Conservation (phyloP, 192 early-diverging fungal species). For the Oehlia diaphana region DNA sequence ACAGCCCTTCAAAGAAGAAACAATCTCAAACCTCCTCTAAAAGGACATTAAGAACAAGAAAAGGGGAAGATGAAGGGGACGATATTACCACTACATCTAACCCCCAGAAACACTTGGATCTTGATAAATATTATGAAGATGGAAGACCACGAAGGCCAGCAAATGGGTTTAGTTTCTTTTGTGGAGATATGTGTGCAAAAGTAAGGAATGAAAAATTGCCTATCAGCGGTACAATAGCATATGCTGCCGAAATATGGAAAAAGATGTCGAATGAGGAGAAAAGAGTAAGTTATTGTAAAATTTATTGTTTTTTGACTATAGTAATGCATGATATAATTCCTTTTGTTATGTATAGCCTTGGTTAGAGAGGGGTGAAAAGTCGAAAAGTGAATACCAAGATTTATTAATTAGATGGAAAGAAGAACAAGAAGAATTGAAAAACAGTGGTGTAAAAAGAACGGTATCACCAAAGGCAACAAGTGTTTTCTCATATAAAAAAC, state of each 20-base stretch:
- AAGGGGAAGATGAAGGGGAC: background rate
- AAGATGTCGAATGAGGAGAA: background rate
- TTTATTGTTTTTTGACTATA: background rate
- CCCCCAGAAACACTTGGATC: background rate
- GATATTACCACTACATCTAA: background rate
- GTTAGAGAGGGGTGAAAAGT: background rate
- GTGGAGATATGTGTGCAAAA: background rate
- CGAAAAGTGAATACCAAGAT: background rate
- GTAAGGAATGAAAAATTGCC: background rate
- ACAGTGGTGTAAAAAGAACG: no score
- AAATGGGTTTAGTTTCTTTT: background rate
- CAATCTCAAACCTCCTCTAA: background rate
- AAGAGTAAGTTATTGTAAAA: background rate
- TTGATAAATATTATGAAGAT: background rate
- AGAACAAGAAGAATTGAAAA: background rate
- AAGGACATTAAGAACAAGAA: background rate
- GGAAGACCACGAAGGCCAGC: background rate
- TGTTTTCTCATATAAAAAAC: no score
- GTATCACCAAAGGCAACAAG: no score
- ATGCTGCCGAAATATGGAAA: background rate
- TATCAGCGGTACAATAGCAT: background rate
- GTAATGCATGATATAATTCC: background rate
- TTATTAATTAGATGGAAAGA: background rate
- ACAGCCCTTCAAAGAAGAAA: background rate
- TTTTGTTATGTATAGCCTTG: background rate